These are phyloP conservation scores for Phytophthora pinifolia DNA, from an alignment of 352 stramenopile genomes.

Conservation along the genomic window DNA sequence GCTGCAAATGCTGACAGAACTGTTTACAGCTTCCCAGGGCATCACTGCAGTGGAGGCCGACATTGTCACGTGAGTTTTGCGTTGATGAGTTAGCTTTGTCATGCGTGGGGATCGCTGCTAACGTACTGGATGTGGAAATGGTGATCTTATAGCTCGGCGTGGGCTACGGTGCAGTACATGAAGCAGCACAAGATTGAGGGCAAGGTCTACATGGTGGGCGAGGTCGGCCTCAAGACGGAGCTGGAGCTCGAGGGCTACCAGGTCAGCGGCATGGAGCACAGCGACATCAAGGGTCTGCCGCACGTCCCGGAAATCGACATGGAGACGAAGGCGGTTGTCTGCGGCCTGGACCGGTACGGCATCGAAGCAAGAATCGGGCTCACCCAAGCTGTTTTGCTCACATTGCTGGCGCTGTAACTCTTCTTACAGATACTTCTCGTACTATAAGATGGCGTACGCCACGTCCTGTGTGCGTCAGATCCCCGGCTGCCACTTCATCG, in stretches of 20 bases:
- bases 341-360: constrained; percentile 66
- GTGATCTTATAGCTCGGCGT: constrained; percentile 56
- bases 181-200: constrained; percentile 71
- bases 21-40: constrained; percentile 62
- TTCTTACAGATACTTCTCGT: constrained; percentile 59
- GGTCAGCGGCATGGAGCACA: constrained; percentile 65
- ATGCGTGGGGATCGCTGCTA: neutral
- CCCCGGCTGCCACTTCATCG: constrained; percentile 77
- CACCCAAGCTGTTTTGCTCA: neutral
- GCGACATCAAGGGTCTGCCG: constrained; percentile 69
- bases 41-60: constrained; percentile 66
- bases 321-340: constrained; percentile 78
- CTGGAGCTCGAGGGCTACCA: constrained; percentile 67
- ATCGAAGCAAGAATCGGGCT: neutral
- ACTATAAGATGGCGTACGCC: constrained; percentile 88
- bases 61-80: constrained; percentile 69
- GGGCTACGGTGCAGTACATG: constrained; percentile 80
- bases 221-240: constrained; percentile 66
- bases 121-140: constrained; percentile 3
- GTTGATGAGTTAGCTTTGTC: neutral
- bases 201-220: constrained; percentile 88
- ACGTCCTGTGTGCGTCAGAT: constrained; percentile 71
- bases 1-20: neutral
- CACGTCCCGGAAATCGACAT: constrained; percentile 65
- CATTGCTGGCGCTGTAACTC: neutral